These are phyloP conservation scores for Euphorbia lathyris DNA, from an alignment of 345 rosid genomes.

Conservation along the genomic window DNA sequence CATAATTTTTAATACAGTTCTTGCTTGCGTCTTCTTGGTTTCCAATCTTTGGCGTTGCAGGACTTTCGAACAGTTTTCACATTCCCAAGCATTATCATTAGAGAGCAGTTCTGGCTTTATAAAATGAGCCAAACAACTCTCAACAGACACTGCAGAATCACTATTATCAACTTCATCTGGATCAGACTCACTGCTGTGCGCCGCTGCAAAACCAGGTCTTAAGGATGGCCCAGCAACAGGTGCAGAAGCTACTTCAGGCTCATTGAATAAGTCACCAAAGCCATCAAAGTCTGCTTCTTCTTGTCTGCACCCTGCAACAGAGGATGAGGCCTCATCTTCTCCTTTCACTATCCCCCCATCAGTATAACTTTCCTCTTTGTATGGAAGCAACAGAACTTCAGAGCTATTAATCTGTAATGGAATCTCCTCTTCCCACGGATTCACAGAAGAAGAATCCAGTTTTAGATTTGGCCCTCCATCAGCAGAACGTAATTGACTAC, in stretches of 20 bases:
- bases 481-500: slow-evolving; percentile 23
- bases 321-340: slow-evolving; percentile 56
- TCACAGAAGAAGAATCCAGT: slow-evolving; percentile 44
- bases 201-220: slow-evolving; percentile 47
- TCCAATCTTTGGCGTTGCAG: slow-evolving; percentile 40
- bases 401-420: slow-evolving; percentile 61
- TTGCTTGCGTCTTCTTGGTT: slow-evolving; percentile 40
- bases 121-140: slow-evolving; percentile 84
- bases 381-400: slow-evolving; percentile 73
- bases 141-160: slow-evolving; percentile 81
- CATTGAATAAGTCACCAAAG: slow-evolving; percentile 83
- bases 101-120: slow-evolving; percentile 79
- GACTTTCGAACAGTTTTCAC: slow-evolving; percentile 75
- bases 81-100: slow-evolving; percentile 93
- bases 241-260: slow-evolving; percentile 61
- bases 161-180: slow-evolving; percentile 90
- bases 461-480: slow-evolving; percentile 37
- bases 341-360: slow-evolving; percentile 26
- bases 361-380: slow-evolving; percentile 49
- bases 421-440: slow-evolving; percentile 67
- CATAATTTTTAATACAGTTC: slow-evolving; percentile 18
- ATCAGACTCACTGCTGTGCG: slow-evolving; percentile 78
- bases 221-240: slow-evolving; percentile 61
- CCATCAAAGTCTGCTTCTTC: slow-evolving; percentile 73
- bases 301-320: slow-evolving; percentile 39